Evolutionary conservation across 2,329 filamentous ascomycete genomes (phyloP).

Genomic region (Venturia effusa): DNA sequence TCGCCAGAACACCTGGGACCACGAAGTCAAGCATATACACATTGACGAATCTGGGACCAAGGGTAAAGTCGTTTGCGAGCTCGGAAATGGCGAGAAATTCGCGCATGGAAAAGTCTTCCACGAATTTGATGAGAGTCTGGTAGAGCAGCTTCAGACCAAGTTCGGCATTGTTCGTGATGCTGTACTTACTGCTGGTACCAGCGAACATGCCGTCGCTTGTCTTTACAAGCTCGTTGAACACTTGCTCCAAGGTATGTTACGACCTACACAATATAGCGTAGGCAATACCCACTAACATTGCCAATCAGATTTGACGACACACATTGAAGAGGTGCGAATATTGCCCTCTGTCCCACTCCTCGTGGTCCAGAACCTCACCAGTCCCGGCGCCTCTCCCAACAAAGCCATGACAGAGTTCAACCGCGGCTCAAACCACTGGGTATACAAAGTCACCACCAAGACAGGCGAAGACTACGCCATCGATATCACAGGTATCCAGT

Average conservation of each 20-base stretch:
- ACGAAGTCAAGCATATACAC: background rate
- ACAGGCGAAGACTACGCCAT: background rate
- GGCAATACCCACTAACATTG: background rate
- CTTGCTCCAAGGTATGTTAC: background rate
- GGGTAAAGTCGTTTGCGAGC: background rate
- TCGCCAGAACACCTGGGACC: background rate
- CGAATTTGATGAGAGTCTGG: background rate
- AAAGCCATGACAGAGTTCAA: background rate
- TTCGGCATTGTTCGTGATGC: background rate
- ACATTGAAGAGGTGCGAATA: background rate
- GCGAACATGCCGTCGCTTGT: constrained; percentile 1
- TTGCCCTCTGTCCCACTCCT: background rate
- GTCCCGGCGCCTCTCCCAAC: background rate
- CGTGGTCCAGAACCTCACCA: background rate
- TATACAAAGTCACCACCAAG: background rate
- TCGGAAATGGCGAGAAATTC: background rate
- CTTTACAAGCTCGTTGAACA: background rate
- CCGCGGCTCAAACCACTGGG: background rate
- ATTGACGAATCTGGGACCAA: background rate
- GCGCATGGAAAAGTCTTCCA: background rate
- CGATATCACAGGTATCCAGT: background rate
- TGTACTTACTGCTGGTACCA: background rate
- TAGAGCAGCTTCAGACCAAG: background rate
- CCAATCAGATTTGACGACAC: background rate
- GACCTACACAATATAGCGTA: too few relatives aligned